Evolutionary conservation across 148 eudicot species (phyloP), one percentile per base, ranked within the genome.

Genomic region (Selenicereus undatus): DNA sequence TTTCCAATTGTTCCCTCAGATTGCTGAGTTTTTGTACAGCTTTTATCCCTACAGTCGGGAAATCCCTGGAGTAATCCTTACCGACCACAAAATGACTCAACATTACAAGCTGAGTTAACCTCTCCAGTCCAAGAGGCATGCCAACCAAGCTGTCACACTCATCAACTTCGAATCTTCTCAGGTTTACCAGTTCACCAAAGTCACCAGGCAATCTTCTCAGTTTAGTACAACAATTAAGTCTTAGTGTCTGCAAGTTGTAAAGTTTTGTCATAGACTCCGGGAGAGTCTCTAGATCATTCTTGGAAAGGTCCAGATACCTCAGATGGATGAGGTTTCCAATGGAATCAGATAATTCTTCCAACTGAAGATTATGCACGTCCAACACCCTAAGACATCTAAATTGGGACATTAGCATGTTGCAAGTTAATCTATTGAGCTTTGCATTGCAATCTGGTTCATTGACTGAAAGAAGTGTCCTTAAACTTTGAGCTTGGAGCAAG

Each of bases 91-190:
- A 80, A 42, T 80, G 82, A 30, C 71, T 80, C 7, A 83, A 51
- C 7, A 71, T 64, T 52, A 74, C 51, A 69, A 83, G 77, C 82
- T 79, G 72, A 68, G 73, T 79, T 50, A 80, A 12, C 10, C 54
- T 58, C 39, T 80, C 86, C 51, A 83, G 30, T 42, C 82, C 86
- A 0, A 21, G 77, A 71, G 82, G 82, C 86, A 83, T 83, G 64
- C 76, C 56, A 69, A 26, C 70, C 73, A 83, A 70, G 52, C 80
- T 83, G 11, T 83, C 80, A 76, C 82, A 83, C 14, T 71, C 82
- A 32, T 80, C 82, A 22, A 83, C 21, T 79, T 83, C 86, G 22
- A 83, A 71, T 29, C 77, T 79, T 58, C 14, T 75, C 10, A 83
- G 86, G 42, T 80, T 76, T 14, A 79, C 39, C 21, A 83, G 39